Conservation (phyloP, 1,139 yeast species). For the Geotrichum citri-aurantii region DNA sequence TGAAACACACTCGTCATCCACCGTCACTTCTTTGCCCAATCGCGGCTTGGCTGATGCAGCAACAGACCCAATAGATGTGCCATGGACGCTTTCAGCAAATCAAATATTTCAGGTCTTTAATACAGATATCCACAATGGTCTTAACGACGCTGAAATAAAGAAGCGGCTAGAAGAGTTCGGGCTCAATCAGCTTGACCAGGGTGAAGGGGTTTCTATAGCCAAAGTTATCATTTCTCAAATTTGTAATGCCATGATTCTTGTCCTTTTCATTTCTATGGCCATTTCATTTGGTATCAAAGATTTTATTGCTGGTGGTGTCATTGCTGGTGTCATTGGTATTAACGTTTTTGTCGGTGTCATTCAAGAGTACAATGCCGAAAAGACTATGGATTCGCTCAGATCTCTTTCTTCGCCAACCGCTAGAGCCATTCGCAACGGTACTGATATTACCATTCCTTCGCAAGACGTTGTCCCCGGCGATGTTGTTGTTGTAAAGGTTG, state of each 20-base stretch:
- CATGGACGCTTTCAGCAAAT: constrained; percentile 25
- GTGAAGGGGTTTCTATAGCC: constrained; percentile 49
- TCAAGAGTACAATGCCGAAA: constrained; percentile 70
- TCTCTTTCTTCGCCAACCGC: constrained; percentile 71
- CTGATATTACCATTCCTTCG: constrained; percentile 54
- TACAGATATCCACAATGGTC: constrained; percentile 46
- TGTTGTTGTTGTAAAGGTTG: constrained; percentile 57
- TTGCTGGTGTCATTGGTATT: constrained; percentile 60
- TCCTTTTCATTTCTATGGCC: constrained; percentile 65
- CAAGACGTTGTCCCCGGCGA: constrained; percentile 78
- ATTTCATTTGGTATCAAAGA: constrained; percentile 71
- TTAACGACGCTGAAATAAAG: constrained; percentile 39
- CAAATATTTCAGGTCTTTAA: constrained; percentile 29
- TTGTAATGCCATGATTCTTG: constrained; percentile 77
- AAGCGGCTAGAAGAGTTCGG: constrained; percentile 43
- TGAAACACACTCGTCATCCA: neutral
- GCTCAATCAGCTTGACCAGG: constrained; percentile 57
- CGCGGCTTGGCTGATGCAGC: neutral
- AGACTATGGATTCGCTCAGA: constrained; percentile 72
- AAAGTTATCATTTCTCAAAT: constrained; percentile 62
- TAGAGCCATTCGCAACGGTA: constrained; percentile 59
- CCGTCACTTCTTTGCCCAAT: neutral
- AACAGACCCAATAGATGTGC: constrained; percentile 4
- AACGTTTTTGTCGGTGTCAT: constrained; percentile 65
- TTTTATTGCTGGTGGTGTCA: constrained; percentile 82